Conservation (phyloP, 768 basidiomycete genomes). For the Daedaleopsis sinensis region DNA sequence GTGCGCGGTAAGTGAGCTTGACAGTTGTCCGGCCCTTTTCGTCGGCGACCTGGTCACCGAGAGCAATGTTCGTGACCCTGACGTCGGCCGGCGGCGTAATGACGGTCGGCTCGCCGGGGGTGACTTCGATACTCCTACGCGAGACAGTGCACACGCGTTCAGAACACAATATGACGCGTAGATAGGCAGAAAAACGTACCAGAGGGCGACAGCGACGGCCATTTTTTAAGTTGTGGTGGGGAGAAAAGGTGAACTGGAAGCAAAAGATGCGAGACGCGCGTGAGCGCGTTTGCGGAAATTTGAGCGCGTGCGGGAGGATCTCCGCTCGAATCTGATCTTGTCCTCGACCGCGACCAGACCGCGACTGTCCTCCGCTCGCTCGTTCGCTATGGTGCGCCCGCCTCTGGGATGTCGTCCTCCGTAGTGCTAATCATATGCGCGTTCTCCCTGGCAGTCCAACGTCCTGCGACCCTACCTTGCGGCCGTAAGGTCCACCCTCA, state of each 20-base stretch:
- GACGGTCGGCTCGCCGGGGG: conserved; percentile 58
- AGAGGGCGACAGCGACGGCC: conserved; percentile 66
- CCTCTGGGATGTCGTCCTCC: background rate
- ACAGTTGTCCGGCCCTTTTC: conserved; percentile 61
- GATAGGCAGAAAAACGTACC: conserved; percentile 44
- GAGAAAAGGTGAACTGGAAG: background rate
- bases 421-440: background rate
- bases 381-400: conserved; percentile 23
- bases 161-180: conserved; percentile 13
- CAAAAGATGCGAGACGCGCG: conserved; percentile 21
- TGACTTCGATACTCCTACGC: conserved; percentile 62
- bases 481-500: conserved; percentile 93
- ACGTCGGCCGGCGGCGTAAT: conserved; percentile 69
- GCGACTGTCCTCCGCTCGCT: too few species aligned
- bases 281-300: conserved; percentile 17
- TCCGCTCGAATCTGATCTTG: conserved; percentile 20
- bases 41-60: conserved; percentile 74
- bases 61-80: conserved; percentile 80
- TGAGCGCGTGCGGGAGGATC: conserved; percentile 22
- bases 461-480: conserved; percentile 94
- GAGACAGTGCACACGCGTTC: background rate
- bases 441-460: conserved; percentile 70
- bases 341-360: conserved; percentile 9
- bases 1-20: conserved; percentile 59
- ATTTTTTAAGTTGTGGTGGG: conserved; percentile 37